A percentile compares a stretch with the other conserved stretches of the same genome.
These are phyloP conservation scores for Jaltomata sinuosa DNA, from an alignment of 257 asterid genomes.

Conservation along the genomic window DNA sequence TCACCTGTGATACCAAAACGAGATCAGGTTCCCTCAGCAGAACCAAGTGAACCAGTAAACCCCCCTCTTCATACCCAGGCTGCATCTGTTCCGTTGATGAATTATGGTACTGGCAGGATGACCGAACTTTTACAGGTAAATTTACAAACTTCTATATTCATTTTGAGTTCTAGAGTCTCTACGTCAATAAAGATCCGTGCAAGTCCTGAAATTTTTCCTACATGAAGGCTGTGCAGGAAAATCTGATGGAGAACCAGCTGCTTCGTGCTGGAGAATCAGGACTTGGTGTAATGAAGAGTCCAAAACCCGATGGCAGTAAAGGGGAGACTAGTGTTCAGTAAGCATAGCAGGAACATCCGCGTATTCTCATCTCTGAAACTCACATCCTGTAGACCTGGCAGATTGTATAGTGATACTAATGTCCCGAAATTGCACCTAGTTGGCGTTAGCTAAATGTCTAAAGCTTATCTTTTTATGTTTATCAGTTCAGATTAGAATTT, in stretches of 20 bases:
- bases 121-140: slow-evolving; percentile 83
- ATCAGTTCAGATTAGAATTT: not conserved
- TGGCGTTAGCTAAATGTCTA: not conserved
- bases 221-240: slow-evolving; percentile 78
- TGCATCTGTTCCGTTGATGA: slow-evolving; percentile 32
- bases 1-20: slow-evolving; percentile 17
- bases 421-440: not conserved
- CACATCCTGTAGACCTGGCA: not conserved
- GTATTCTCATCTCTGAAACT: not conserved
- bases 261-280: slow-evolving; percentile 18
- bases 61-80: slow-evolving; percentile 5
- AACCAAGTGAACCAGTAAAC: slow-evolving; percentile 6
- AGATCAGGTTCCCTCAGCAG: slow-evolving; percentile 11
- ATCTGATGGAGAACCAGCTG: slow-evolving; percentile 37
- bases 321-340: slow-evolving; percentile 4
- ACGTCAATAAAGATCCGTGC: not conserved
- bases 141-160: not conserved
- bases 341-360: not conserved
- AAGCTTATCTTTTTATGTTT: not conserved
- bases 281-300: slow-evolving; percentile 2
- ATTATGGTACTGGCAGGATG: slow-evolving; percentile 69
- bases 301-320: slow-evolving; percentile 5
- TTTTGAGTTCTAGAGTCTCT: not conserved
- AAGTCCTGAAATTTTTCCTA: slow-evolving; percentile 5
- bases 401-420: not conserved